Conservation (phyloP, 2,329 filamentous ascomycete genomes). For the Aspergillus bombycis region DNA sequence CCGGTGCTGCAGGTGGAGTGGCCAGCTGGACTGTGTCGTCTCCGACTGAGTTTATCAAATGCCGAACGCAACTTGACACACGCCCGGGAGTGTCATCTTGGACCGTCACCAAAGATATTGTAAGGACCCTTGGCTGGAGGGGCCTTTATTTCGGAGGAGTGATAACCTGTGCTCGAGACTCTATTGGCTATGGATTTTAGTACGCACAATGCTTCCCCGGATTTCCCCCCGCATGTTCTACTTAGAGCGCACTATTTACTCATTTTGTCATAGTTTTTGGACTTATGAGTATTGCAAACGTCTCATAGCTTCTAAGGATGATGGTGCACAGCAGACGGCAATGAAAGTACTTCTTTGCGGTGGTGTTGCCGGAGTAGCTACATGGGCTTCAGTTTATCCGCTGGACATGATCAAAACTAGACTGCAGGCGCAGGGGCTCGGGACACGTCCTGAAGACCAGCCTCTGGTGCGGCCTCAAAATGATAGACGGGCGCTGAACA, state of each 20-base stretch:
- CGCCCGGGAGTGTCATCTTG: constrained; percentile 59
- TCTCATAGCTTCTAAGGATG: constrained; percentile 52
- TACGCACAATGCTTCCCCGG: constrained; percentile 41
- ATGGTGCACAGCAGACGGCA: constrained; percentile 55
- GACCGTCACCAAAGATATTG: constrained; percentile 65
- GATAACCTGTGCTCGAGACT: constrained; percentile 81
- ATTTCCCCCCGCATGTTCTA: constrained; percentile 11
- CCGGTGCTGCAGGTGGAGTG: constrained; percentile 79
- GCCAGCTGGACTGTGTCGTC: constrained; percentile 84
- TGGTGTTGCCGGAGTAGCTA: constrained; percentile 81
- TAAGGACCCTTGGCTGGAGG: constrained; percentile 60
- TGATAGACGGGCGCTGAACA: constrained; percentile 45
- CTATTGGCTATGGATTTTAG: constrained; percentile 96
- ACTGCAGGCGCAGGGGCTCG: constrained; percentile 72
- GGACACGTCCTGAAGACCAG: constrained; percentile 26
- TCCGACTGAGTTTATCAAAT: constrained; percentile 90
- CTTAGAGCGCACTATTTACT: constrained; percentile 16
- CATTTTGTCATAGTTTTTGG: constrained; percentile 66
- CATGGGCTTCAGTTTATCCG: constrained; percentile 89
- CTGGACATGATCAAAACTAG: constrained; percentile 91
- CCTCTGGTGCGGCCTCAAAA: constrained; percentile 24
- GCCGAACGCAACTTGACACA: constrained; percentile 72
- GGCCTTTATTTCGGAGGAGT: constrained; percentile 81
- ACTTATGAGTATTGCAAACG: constrained; percentile 78
- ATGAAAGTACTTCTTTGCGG: constrained; percentile 77